These are phyloP conservation scores for Cryptococcus jaspeensis DNA, from an alignment of 1,284 basidiomycete genomes.

Conservation along the genomic window DNA sequence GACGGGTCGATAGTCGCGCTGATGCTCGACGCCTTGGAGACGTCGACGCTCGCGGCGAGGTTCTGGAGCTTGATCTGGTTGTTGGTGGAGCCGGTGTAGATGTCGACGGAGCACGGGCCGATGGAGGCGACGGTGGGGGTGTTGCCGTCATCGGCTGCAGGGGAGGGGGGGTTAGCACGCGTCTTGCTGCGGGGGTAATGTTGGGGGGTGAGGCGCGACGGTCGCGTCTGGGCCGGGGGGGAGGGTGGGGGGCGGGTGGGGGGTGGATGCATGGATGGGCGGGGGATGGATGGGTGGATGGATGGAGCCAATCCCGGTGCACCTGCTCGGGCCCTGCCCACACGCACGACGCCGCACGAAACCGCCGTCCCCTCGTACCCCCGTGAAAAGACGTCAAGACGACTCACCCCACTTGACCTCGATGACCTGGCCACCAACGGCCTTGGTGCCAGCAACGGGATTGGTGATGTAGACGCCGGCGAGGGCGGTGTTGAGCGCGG, in stretches of 20 bases:
- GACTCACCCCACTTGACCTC: constrained; percentile 63
- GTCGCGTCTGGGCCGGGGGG: too few relatives aligned
- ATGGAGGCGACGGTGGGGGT: constrained; percentile 61
- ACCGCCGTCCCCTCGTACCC: not conserved
- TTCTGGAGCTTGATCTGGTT: constrained; percentile 63
- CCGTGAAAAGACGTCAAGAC: not conserved
- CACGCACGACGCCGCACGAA: not conserved
- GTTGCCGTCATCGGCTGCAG: constrained; percentile 57
- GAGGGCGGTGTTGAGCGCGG: constrained; percentile 36
- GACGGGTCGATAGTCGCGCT: constrained; percentile 61
- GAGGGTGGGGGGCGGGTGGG: too few relatives aligned
- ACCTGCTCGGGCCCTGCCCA: too few relatives aligned
- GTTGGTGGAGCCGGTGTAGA: constrained; percentile 58
- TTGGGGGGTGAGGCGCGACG: too few relatives aligned
- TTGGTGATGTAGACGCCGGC: constrained; percentile 49
- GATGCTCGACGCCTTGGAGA: constrained; percentile 58
- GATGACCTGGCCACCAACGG: constrained; percentile 61
- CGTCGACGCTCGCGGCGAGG: constrained; percentile 62
- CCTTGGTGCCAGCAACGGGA: constrained; percentile 56
- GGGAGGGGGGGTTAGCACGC: not conserved
- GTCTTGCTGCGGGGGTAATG: not conserved
- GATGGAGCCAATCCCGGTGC: not conserved
- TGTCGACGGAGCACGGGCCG: constrained; percentile 62
- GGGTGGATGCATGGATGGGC: not conserved
- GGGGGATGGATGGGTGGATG: constrained; percentile 1